Evolutionary conservation across 306 rosid genomes (phyloP).

Genomic region (Cucurbita pepo): DNA sequence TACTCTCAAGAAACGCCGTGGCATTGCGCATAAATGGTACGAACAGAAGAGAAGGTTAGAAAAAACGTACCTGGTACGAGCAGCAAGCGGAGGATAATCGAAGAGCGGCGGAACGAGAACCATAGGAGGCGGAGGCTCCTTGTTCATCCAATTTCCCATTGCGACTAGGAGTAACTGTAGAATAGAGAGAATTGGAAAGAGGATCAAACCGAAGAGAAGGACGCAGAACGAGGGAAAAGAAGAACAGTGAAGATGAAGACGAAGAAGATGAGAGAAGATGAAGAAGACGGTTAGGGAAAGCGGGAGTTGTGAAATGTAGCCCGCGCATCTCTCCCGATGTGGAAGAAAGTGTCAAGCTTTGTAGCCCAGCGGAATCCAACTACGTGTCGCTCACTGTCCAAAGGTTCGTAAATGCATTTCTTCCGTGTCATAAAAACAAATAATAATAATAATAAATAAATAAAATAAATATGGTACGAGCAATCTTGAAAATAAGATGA

Average conservation of each 20-base stretch:
- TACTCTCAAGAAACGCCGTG: neutral
- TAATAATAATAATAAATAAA: too few relatives aligned
- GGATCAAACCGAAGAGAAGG: neutral
- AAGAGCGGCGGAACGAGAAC: slow-evolving; percentile 93
- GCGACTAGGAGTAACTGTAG: neutral
- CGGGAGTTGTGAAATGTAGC: neutral
- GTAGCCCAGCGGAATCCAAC: neutral
- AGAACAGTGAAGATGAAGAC: neutral
- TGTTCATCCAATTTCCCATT: slow-evolving; percentile 40
- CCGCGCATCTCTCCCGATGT: slow-evolving; percentile 2
- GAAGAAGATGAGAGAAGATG: neutral
- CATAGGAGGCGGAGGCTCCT: slow-evolving; percentile 64
- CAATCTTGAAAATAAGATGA: too few relatives aligned
- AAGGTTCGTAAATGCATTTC: too few relatives aligned
- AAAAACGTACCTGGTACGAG: slow-evolving; percentile 50
- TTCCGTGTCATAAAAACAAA: too few relatives aligned
- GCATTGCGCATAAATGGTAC: neutral
- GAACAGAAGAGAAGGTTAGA: neutral
- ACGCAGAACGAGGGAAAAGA: neutral
- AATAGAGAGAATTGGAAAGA: neutral
- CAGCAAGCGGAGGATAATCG: slow-evolving; percentile 90
- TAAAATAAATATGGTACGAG: too few relatives aligned
- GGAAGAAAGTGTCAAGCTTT: neutral
- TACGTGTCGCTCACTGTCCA: slow-evolving; percentile 3
- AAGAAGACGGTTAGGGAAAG: neutral